These are phyloP conservation scores for Avena insularis DNA, from an alignment of 176 grass and related monocot genomes.

Conservation along the genomic window DNA sequence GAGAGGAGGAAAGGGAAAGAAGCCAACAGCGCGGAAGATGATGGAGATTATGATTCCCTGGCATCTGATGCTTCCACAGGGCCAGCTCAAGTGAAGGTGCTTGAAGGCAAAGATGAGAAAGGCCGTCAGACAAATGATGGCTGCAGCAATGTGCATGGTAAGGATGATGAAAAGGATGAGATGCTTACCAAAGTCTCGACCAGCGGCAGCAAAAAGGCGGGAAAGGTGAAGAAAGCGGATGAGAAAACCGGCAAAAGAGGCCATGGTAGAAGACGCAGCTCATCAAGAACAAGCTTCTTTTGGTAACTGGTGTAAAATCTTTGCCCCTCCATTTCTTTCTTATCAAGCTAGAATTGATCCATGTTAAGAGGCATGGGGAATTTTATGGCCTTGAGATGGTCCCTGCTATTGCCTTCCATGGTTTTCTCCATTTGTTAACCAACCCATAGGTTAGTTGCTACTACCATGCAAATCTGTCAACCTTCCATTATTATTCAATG, in stretches of 20 bases:
- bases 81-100: constrained; percentile 51
- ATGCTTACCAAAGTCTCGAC: constrained; percentile 46
- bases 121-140: constrained; percentile 30
- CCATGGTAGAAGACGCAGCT: constrained; percentile 53
- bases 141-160: constrained; percentile 14
- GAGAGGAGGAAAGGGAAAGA: constrained; percentile 35
- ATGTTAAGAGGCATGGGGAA: constrained; percentile 14
- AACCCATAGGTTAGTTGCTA: constrained; percentile 3
- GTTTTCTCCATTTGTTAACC: constrained; percentile 45
- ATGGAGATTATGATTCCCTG: constrained; percentile 72
- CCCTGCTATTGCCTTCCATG: constrained; percentile 16
- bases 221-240: constrained; percentile 52
- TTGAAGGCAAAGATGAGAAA: constrained; percentile 49
- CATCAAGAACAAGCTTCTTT: constrained; percentile 54
- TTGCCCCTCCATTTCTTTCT: constrained; percentile 19
- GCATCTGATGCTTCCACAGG: constrained; percentile 93
- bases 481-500: constrained; percentile 22
- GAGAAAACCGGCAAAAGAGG: constrained; percentile 48
- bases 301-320: constrained; percentile 46
- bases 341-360: constrained; percentile 28
- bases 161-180: constrained; percentile 30
- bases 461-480: constrained; percentile 8
- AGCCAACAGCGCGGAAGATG: constrained; percentile 19
- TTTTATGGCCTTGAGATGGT: constrained; percentile 31
- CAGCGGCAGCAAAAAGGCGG: constrained; percentile 44